Percentiles rank a stretch among this genome's conserved stretches.
Evolutionary conservation across 257 asterid genomes (phyloP).

Genomic region (Plantago elongata): DNA sequence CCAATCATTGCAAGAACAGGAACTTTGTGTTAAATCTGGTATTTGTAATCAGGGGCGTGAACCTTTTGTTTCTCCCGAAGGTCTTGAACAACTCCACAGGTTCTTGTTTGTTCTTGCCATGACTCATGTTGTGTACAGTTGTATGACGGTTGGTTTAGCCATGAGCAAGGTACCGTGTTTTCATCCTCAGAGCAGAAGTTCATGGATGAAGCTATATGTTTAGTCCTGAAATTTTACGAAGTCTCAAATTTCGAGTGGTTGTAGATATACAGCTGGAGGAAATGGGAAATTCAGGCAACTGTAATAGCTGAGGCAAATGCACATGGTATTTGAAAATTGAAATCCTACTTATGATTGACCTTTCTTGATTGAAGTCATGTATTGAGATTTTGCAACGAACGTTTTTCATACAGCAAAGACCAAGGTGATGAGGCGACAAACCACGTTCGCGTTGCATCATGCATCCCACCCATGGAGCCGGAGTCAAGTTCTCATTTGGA

Average conservation of each 20-base stretch:
- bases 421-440: constrained; percentile 81
- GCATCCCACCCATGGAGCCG: constrained; percentile 97
- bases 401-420: constrained; percentile 32
- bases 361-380: background rate
- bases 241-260: constrained; percentile 9
- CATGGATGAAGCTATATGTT: background rate
- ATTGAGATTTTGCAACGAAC: background rate
- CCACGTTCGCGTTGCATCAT: constrained; percentile 75
- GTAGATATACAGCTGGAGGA: constrained; percentile 96
- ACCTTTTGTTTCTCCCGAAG: constrained; percentile 86
- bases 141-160: constrained; percentile 68
- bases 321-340: constrained; percentile 34
- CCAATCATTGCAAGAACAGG: background rate
- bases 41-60: constrained; percentile 56
- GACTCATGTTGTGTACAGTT: constrained; percentile 75
- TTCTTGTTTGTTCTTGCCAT: constrained; percentile 87
- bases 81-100: constrained; percentile 81
- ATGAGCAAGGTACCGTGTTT: constrained; percentile 63
- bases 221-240: background rate
- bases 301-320: constrained; percentile 42
- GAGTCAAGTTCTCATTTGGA: constrained; percentile 80
- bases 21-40: background rate
- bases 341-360: background rate
- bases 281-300: constrained; percentile 74
- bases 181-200: background rate